These are phyloP conservation scores for Alisma plantagoaquatica DNA, from an alignment of 106 monocot genomes.

Conservation along the genomic window DNA sequence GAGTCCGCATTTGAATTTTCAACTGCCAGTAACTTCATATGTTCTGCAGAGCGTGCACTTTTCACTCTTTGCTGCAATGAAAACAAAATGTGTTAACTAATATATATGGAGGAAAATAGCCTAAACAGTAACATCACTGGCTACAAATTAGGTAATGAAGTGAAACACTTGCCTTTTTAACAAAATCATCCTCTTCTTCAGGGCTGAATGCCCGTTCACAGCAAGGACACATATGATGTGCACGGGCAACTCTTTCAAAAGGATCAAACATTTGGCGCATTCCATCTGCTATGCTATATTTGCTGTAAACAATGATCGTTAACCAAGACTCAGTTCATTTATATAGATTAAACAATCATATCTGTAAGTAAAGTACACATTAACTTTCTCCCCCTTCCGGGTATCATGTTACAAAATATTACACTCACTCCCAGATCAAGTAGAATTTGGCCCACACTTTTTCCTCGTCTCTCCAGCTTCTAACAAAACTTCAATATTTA, in stretches of 20 bases:
- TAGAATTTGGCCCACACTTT: no score
- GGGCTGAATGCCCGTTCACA: constrained; percentile 89
- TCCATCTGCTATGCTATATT: constrained; percentile 92
- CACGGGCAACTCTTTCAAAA: constrained; percentile 93
- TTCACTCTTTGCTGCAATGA: constrained; percentile 85
- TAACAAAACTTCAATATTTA: no score
- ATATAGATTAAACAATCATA: no score
- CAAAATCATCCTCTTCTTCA: constrained; percentile 93
- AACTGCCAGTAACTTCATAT: constrained; percentile 61
- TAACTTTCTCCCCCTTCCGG: no score
- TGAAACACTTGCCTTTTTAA: constrained; percentile 52
- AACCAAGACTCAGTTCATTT: no score
- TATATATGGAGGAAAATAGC: constrained; percentile 1
- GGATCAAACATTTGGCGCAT: constrained; percentile 99
- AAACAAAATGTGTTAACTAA: constrained; percentile 6
- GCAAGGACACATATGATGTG: constrained; percentile 91
- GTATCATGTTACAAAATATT: no score
- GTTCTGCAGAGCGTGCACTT: constrained; percentile 81
- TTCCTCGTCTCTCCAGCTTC: no score
- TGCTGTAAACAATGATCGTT: constrained; percentile 31
- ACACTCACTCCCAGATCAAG: no score
- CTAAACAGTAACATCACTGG: no score
- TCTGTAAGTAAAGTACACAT: no score
- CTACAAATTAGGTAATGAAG: no score
- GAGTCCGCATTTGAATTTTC: constrained; percentile 80